Conservation (phyloP, 352 stramenopile genomes). For the Globisporangium cylindrosporum region DNA sequence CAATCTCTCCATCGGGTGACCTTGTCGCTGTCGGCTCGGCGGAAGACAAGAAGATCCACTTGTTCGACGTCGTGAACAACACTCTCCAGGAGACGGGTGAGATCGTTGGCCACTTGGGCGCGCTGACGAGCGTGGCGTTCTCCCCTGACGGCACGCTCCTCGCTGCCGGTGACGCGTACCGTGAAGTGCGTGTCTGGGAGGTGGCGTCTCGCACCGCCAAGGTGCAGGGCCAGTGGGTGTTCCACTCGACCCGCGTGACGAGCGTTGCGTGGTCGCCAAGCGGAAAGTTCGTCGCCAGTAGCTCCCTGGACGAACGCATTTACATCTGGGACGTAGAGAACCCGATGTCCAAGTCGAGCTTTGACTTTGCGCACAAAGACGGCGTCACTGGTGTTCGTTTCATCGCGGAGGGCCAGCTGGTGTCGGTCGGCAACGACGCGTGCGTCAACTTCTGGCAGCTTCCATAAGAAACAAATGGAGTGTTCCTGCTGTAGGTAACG, state of each 20-base stretch:
- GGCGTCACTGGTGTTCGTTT: conserved; percentile 76
- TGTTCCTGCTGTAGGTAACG: background rate
- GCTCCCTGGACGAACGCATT: conserved; percentile 94
- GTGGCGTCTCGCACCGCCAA: conserved; percentile 76
- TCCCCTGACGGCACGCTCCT: conserved; percentile 82
- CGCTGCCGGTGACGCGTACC: conserved; percentile 84
- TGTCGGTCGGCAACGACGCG: conserved; percentile 81
- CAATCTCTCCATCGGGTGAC: conserved; percentile 66
- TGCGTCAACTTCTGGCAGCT: conserved; percentile 81
- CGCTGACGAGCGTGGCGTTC: conserved; percentile 78
- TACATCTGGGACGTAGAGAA: conserved; percentile 94
- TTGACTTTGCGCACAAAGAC: conserved; percentile 84
- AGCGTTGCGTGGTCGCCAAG: conserved; percentile 92
- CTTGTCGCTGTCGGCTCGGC: conserved; percentile 75
- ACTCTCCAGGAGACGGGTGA: conserved; percentile 61
- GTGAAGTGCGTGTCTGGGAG: conserved; percentile 90
- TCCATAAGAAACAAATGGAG: conserved; percentile 2
- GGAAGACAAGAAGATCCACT: conserved; percentile 86
- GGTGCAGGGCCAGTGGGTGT: conserved; percentile 94
- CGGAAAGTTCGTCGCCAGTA: conserved; percentile 89
- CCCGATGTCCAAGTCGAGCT: conserved; percentile 57
- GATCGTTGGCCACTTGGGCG: conserved; percentile 70
- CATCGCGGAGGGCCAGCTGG: conserved; percentile 61
- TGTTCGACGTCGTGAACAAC: conserved; percentile 76
- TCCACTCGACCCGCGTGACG: conserved; percentile 94